Evolutionary conservation across 2,329 filamentous ascomycete genomes (phyloP).

Genomic region (Sclerotinia borealis): DNA sequence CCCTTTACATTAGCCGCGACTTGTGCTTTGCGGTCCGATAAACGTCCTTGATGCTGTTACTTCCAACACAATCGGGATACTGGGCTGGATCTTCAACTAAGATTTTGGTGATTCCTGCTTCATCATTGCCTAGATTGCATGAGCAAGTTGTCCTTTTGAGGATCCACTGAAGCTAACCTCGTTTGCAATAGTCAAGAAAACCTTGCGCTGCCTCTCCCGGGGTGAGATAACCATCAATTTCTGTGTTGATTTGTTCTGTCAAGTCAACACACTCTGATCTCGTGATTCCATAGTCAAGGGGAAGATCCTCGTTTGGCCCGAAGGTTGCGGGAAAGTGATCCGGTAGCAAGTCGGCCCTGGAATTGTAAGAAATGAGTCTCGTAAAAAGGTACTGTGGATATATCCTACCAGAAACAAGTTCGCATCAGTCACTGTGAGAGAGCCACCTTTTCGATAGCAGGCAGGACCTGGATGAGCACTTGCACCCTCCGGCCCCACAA

Average conservation of each 20-base stretch:
- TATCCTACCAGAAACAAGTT: slow-evolving; percentile 64
- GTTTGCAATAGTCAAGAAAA: slow-evolving; percentile 86
- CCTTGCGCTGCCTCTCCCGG: slow-evolving; percentile 46
- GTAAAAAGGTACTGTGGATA: neutral
- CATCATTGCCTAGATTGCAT: slow-evolving; percentile 61
- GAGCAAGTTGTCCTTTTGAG: neutral
- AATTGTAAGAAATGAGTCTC: neutral
- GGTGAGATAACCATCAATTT: slow-evolving; percentile 49
- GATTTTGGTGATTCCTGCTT: slow-evolving; percentile 51
- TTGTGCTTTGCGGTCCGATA: slow-evolving; percentile 79
- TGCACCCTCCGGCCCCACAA: slow-evolving; percentile 56
- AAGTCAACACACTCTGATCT: slow-evolving; percentile 68
- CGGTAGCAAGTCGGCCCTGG: slow-evolving; percentile 63
- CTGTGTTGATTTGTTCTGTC: slow-evolving; percentile 68
- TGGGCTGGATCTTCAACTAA: slow-evolving; percentile 21
- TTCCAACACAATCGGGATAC: slow-evolving; percentile 61
- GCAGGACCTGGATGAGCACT: slow-evolving; percentile 80
- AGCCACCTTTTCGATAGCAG: slow-evolving; percentile 83
- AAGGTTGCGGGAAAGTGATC: slow-evolving; percentile 66
- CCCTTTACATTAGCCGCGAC: slow-evolving; percentile 80
- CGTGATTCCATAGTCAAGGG: slow-evolving; percentile 69
- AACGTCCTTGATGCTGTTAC: slow-evolving; percentile 68
- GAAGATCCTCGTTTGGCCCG: slow-evolving; percentile 41
- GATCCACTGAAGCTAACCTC: slow-evolving; percentile 30
- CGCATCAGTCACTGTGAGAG: slow-evolving; percentile 83